Conservation (phyloP, 202 grass and related monocot species). For the Musa balbisiana region DNA sequence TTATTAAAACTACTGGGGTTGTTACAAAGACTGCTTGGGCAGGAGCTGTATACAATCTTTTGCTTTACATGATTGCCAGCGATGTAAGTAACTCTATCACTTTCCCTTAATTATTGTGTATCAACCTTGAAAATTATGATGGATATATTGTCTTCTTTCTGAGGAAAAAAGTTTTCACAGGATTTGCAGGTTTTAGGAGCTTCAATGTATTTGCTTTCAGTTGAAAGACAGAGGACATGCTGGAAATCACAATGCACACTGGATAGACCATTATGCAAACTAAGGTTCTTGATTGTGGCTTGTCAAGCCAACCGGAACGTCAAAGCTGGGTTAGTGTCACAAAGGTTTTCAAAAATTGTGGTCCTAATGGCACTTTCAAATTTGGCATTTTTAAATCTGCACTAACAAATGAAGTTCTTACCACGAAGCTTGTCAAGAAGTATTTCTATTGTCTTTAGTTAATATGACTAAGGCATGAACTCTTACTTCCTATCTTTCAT, state of each 20-base stretch:
- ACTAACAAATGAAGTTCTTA: conserved; percentile 29
- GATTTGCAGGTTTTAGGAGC: conserved; percentile 70
- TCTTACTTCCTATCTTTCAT: not conserved
- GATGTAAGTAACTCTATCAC: conserved; percentile 43
- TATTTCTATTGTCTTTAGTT: conserved; percentile 87
- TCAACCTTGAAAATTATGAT: conserved; percentile 7
- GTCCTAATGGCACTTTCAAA: conserved; percentile 17
- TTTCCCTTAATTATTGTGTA: conserved; percentile 7
- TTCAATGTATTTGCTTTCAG: conserved; percentile 68
- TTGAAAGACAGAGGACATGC: conserved; percentile 83
- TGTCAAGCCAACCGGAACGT: not conserved
- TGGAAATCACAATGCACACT: conserved; percentile 52
- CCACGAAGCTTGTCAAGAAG: conserved; percentile 49
- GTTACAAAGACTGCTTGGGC: conserved; percentile 86
- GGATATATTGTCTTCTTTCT: not conserved
- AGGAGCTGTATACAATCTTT: conserved; percentile 94
- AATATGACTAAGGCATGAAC: conserved; percentile 64
- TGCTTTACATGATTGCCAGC: conserved; percentile 87
- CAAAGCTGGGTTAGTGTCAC: conserved; percentile 23
- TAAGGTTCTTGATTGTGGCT: conserved; percentile 53
- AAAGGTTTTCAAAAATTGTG: conserved; percentile 26
- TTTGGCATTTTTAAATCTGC: conserved; percentile 49
- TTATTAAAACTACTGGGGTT: conserved; percentile 76
- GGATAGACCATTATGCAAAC: conserved; percentile 28
- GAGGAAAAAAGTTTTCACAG: not conserved